Evolutionary conservation across 2,329 filamentous ascomycete genomes (phyloP).

Genomic region (Hymenoscyphus scutula): DNA sequence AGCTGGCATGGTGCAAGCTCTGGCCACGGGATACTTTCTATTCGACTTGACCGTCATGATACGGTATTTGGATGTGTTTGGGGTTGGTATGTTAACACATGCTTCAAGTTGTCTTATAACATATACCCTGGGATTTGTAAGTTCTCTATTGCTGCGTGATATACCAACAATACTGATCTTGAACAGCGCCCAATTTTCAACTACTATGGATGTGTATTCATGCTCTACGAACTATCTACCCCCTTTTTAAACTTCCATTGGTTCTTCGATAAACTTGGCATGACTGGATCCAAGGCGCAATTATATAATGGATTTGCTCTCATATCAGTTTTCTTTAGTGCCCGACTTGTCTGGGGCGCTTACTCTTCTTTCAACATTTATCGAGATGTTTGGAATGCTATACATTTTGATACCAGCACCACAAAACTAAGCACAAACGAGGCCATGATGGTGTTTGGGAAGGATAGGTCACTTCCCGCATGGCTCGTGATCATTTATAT

Average conservation of each 20-base stretch:
- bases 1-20: conserved; percentile 67
- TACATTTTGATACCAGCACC: conserved; percentile 32
- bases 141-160: conserved; percentile 36
- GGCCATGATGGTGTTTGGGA: conserved; percentile 37
- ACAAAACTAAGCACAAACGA: conserved; percentile 38
- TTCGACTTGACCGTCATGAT: conserved; percentile 72
- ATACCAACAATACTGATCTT: conserved; percentile 10
- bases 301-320: conserved; percentile 75
- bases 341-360: conserved; percentile 74
- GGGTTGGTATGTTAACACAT: conserved; percentile 60
- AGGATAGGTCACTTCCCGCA: conserved; percentile 49
- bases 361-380: conserved; percentile 67
- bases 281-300: conserved; percentile 71
- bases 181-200: conserved; percentile 74
- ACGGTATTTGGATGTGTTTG: conserved; percentile 67
- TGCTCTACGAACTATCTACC: conserved; percentile 80
- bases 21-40: conserved; percentile 76
- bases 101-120: conserved; percentile 63
- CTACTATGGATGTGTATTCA: conserved; percentile 75
- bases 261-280: conserved; percentile 81
- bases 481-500: conserved; percentile 72
- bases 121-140: conserved; percentile 76
- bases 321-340: conserved; percentile 69
- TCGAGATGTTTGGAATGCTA: conserved; percentile 58
- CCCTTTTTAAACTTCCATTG: conserved; percentile 85